Evolutionary conservation across 352 stramenopile genomes (phyloP), one percentile per base, ranked within the genome.

Genomic region (Phytophthora vignae): DNA sequence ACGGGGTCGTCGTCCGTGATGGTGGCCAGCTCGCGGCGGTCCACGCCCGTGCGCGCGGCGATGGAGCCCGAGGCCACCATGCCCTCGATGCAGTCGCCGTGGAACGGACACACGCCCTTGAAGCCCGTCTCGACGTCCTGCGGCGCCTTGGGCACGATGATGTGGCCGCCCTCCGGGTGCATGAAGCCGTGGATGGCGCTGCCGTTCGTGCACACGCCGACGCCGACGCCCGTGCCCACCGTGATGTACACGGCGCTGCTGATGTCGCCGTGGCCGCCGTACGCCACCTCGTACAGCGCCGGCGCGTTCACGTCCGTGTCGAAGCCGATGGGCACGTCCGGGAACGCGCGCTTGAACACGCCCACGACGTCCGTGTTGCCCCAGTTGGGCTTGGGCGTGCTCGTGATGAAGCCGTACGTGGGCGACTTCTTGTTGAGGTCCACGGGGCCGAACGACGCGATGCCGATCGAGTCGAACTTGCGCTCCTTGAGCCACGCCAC

Each of bases 281-380:
- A 83, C 7, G 71, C 79, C 71, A 95, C 97, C 73, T 99, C 97
- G 60, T 98, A 98, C 25, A 99, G 79, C 12, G 97, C 97, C 0
- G 97, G 97, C 17, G 97, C 97, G 83, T 99, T 99, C 56, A 99
- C 97, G 77, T 99, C 97, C 40, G 97, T 99, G 72, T 99, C 97
- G 74, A 99, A 98, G 58, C 84, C 85, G 7, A 98, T 88, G 12
- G 90, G 84, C 19, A 92, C 75, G 50, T 60, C 77, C 12, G 85
- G 87, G 72, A 94, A 96, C 38, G 79, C 86, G 58, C 87, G 85
- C 72, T 91, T 74, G 63, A 97, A 89, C 57, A 84, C 81, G 19
- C 86, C 79, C 44, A 91, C 84, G 54, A 94, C 83, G 61, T 91
- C 84, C 50, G 89, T 95, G 80, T 96, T 84, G 64, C 70, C 82